Base-by-base conservation (phyloP, 331 rosid genomes). In the Acacia pycnantha region DNA sequence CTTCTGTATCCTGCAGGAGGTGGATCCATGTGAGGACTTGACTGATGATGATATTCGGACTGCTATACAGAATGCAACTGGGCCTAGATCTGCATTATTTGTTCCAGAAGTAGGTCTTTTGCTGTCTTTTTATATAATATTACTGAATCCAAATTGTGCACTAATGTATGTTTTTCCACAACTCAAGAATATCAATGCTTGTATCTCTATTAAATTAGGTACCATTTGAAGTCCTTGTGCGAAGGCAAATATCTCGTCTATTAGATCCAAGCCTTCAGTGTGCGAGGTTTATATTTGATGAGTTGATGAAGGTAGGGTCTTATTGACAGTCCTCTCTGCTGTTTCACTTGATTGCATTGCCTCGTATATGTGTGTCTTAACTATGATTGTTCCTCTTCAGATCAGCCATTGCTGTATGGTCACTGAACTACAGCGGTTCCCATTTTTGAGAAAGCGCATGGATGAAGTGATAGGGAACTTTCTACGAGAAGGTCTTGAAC, bases 241-340 rank as follows among this genome's bases (percentile, higher is more conserved):
- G 99, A 77, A 90, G 98, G 91, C 99, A 96, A 88, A 92, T 94
- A 82, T 88, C 94, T 80, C 98, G 97, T 47, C 82, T 96, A 79
- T 85, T 91, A 84, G 99, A 96, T 89, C 99, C 99, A 80, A 94
- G 99, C 88, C 98, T 94, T 84, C 99, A 96, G 83, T 96, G 99
- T 85, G 97, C 99, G 33, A 91, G 99, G 89, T 94, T 96, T 88
- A 96, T 96, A 83, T 94, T 91, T 54, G 99, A 93, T 33, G 99
- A 96, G 83, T 85, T 96, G 78, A 84, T 96, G 31, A 94, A 92
- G 97, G 99, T 92, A 65, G 77, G 71, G 50, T 61, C 53, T 53
- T 67, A 50, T 53, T 40, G 47, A 53, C 69, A 77, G 12, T n/a
- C 51, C 77, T 84, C 54, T 84, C 35, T 67, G 7, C 74, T 53